Percentiles rank a stretch among this genome's conserved stretches.
These are phyloP conservation scores for slime mould (Dictyostelium discoideum) DNA, from an alignment of 78 protist species.

Conservation along the genomic window dicty_2.7 NC_007091.3:3105001-3105500, in stretches of 20 bases:
- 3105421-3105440: neutral
- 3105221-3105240: neutral
- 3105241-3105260: neutral
- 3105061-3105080: neutral
- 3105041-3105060: neutral
- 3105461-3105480: neutral
- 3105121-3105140: neutral
- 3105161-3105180: neutral
- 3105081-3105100: neutral
- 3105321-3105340: neutral
- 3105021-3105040: neutral
- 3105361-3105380: neutral
- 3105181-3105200: neutral
- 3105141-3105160: neutral
- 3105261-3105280: neutral
- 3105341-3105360: neutral
- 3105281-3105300: neutral
- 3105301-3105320: neutral
- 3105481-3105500: neutral
- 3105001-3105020: neutral
- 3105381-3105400: neutral
- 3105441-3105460: neutral
- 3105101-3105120: neutral
- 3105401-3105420: neutral
- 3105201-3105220: neutral